Conservation (phyloP, 1,284 basidiomycete species). For the Neonothopanus nambi region DNA sequence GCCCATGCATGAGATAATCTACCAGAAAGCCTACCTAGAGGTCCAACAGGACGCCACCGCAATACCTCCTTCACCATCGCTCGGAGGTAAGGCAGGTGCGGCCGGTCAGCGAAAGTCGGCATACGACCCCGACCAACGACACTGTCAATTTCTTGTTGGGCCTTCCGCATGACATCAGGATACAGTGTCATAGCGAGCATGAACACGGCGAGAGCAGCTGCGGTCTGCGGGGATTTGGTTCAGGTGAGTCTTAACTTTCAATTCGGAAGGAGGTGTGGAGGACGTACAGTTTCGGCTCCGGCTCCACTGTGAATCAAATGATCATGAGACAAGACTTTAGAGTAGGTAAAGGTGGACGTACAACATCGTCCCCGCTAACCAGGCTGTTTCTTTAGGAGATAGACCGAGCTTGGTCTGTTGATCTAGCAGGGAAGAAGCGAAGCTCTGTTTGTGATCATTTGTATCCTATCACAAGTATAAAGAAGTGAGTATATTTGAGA, state of each 20-base stretch:
- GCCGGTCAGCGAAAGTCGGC: constrained; percentile 7
- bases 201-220: background rate
- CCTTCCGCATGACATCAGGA: constrained; percentile 1
- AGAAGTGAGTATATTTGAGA: too few species aligned
- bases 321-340: background rate
- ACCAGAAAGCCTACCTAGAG: too few species aligned
- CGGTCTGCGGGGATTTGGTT: background rate
- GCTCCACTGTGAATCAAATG: constrained; percentile 6
- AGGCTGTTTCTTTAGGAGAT: constrained; percentile 8
- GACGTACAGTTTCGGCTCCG: constrained; percentile 9
- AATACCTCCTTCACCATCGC: constrained; percentile 11
- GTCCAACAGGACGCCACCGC: constrained; percentile 2
- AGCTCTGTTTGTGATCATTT: too few species aligned
- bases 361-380: constrained; percentile 13
- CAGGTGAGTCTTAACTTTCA: background rate
- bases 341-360: background rate
- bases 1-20: too few species aligned
- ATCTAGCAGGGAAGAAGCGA: too few species aligned
- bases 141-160: constrained; percentile 5
- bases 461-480: too few species aligned
- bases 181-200: constrained; percentile 4
- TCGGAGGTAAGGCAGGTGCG: constrained; percentile 5
- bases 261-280: background rate
- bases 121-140: constrained; percentile 5
- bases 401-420: constrained; percentile 5